Conservation (phyloP, 2,329 filamentous ascomycete genomes). For the Botrytis fragariae region DNA sequence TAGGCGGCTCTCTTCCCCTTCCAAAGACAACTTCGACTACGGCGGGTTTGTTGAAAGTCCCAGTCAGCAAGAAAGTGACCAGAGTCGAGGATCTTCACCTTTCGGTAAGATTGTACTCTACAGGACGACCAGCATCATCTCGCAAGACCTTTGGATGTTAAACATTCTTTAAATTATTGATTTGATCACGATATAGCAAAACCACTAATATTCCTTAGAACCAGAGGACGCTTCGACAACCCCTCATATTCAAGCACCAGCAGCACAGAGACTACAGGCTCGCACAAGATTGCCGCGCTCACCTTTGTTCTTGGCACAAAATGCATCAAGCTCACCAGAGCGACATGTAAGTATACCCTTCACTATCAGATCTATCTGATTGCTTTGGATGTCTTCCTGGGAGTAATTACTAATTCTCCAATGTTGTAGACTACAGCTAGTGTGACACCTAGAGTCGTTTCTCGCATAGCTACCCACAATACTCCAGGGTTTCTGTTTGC, state of each 20-base stretch:
- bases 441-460: constrained; percentile 32
- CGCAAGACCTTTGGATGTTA: neutral
- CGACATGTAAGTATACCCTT: constrained; percentile 3
- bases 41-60: constrained; percentile 34
- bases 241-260: constrained; percentile 24
- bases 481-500: constrained; percentile 37
- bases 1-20: constrained; percentile 20
- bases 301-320: constrained; percentile 38
- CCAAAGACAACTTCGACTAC: constrained; percentile 35
- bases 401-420: neutral
- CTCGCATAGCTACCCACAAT: constrained; percentile 31
- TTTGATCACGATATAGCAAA: neutral
- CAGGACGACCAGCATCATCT: neutral
- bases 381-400: neutral
- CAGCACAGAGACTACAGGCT: constrained; percentile 20
- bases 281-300: constrained; percentile 35
- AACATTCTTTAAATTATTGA: neutral
- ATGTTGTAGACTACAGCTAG: constrained; percentile 22
- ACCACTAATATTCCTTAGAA: constrained; percentile 24
- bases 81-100: constrained; percentile 25
- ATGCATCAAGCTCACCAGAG: constrained; percentile 37
- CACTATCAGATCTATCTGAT: neutral
- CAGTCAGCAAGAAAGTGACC: constrained; percentile 13
- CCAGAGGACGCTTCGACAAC: constrained; percentile 36
- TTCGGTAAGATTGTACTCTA: constrained; percentile 23